phyloP scores from a whole-genome alignment of 257 asterid genomes.

The Mentha longifolia region DNA sequence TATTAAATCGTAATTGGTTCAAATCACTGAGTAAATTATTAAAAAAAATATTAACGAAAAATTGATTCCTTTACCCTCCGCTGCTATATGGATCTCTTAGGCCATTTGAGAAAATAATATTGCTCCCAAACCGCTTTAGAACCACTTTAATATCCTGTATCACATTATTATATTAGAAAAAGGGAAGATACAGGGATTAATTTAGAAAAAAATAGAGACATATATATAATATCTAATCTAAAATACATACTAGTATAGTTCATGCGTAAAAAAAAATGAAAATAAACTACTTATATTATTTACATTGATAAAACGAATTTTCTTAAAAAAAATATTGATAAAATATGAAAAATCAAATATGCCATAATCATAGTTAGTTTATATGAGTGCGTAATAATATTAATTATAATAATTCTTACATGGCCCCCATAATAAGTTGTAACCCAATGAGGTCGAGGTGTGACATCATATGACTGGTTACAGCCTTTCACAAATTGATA shows the following conservation, averaged over 20 bases:
- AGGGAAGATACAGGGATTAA: neutral
- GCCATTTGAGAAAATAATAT: slow-evolving; percentile 70
- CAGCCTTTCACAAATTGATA: slow-evolving; percentile 30
- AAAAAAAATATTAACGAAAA: neutral
- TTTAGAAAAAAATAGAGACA: too few relatives aligned
- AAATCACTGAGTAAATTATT: neutral
- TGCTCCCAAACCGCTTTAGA: slow-evolving; percentile 57
- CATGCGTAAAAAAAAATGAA: neutral
- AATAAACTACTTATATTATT: too few relatives aligned
- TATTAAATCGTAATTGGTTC: neutral
- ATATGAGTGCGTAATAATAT: neutral
- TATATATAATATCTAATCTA: neutral
- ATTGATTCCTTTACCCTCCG: slow-evolving; percentile 47
- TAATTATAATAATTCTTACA: slow-evolving; percentile 32
- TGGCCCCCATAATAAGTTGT: slow-evolving; percentile 61
- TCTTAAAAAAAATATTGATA: too few relatives aligned
- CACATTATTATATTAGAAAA: neutral
- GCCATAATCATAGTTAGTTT: too few relatives aligned
- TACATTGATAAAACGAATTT: too few relatives aligned
- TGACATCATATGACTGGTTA: slow-evolving; percentile 36
- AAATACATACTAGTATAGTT: too few relatives aligned
- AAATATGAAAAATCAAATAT: neutral
- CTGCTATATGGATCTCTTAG: slow-evolving; percentile 59
- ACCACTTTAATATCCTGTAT: slow-evolving; percentile 55
- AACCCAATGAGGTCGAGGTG: slow-evolving; percentile 58